Percentiles rank a stretch among this genome's conserved stretches.
Evolutionary conservation across 768 basidiomycete genomes (phyloP).

Genomic region (Boletales sp.): DNA sequence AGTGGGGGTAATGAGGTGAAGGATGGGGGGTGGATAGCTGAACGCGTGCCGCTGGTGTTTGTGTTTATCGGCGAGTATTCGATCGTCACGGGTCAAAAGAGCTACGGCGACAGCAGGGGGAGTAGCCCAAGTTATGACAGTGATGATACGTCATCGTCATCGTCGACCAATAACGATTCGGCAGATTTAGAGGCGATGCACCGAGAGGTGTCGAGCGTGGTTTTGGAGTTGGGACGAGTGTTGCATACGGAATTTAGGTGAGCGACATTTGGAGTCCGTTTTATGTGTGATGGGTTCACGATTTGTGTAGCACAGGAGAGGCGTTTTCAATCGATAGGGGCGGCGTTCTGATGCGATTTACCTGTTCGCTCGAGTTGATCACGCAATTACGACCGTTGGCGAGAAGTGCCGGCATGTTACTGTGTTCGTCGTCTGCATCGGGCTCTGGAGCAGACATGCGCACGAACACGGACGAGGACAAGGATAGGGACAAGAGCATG

Average conservation of each 20-base stretch:
- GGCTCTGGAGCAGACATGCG: too few species aligned
- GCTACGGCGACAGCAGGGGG: not conserved
- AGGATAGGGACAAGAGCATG: not conserved
- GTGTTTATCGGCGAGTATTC: constrained; percentile 27
- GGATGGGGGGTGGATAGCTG: not conserved
- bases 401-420: not conserved
- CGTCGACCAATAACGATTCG: not conserved
- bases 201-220: constrained; percentile 14
- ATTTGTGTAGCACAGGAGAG: constrained; percentile 13
- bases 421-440: not conserved
- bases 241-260: constrained; percentile 19
- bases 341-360: constrained; percentile 22
- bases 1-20: too few species aligned
- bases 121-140: not conserved
- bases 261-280: not conserved
- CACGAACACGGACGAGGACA: not conserved
- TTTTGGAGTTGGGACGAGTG: constrained; percentile 10
- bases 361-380: constrained; percentile 22
- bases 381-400: constrained; percentile 11
- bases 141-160: not conserved
- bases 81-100: constrained; percentile 12
- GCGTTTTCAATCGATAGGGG: constrained; percentile 19
- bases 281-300: not conserved
- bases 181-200: constrained; percentile 11
- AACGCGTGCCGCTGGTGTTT: constrained; percentile 10